Evolutionary conservation across 768 basidiomycete genomes (phyloP), one percentile per base, ranked within the genome.

Genomic region (Ephemerocybe angulata): DNA sequence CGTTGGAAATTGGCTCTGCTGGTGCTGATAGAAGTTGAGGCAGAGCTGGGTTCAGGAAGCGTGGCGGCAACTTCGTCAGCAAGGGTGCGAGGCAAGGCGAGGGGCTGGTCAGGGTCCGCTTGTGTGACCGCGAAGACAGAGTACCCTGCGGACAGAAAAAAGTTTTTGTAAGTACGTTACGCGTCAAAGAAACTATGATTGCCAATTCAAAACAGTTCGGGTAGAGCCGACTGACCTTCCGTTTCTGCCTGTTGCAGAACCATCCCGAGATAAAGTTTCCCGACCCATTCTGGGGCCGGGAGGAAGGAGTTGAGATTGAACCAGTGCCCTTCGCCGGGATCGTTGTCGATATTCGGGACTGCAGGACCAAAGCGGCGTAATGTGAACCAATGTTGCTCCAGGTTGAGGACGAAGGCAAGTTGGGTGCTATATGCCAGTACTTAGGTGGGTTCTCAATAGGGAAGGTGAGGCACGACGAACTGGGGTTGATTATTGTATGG

Each of bases 371-470:
- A 95, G 19, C 88, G 83, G 42, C 91, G 84, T 29, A 93, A 75
- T 8, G 92, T 87, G 65, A 90, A 90, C 94, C 94, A 97, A 63
- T 96, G 94, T 51, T 90, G 85, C 44, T 87, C 76, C 42, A 87
- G 79, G 65, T 97, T 92, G 30, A 97, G 79, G 54, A 97, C 86
- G 65, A 94, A 97, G 2, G 85, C 94, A 29, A 88, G 79, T 67
- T 96, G 91, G 6, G 80, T 76, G 63, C 93, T 95, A 24, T 51
- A 7, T 49, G 33, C 48, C 31, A 57, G 35, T 57, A 40, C 35
- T 30, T 15, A 47, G 8, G 21, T 38, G 27, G 29, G 43, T 21
- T 33, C 35, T 30, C 11, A n/a, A 3, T 48, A 42, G 27, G 15
- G 43, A 42, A 44, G 12, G 51, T n/a, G n/a, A n/a, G n/a, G n/a